phyloP scores from a whole-genome alignment of 1,139 yeast genomes.

The Candida pseudoviswanathii region DNA sequence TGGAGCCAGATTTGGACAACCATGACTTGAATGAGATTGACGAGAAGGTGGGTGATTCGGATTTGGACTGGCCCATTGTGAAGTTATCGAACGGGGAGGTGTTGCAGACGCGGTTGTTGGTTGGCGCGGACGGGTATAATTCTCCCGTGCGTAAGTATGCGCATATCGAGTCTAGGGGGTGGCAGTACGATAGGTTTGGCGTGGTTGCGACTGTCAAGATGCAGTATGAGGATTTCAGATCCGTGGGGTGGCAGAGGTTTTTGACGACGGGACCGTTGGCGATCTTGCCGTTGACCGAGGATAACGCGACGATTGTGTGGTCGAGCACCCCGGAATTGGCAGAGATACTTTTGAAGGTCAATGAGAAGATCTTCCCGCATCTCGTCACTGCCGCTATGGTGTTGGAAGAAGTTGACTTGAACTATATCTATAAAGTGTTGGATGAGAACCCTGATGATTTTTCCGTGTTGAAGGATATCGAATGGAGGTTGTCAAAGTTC shows the following conservation, averaged over 20 bases:
- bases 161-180: constrained; percentile 82
- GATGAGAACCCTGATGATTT: constrained; percentile 44
- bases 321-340: constrained; percentile 81
- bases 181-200: constrained; percentile 88
- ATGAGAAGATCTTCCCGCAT: constrained; percentile 63
- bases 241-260: constrained; percentile 92
- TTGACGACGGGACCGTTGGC: constrained; percentile 94
- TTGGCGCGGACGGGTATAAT: constrained; percentile 96
- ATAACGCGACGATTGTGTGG: constrained; percentile 92
- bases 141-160: constrained; percentile 90
- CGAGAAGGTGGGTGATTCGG: constrained; percentile 25
- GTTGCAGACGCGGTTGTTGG: constrained; percentile 69
- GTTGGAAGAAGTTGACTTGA: constrained; percentile 52
- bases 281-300: constrained; percentile 81
- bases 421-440: constrained; percentile 38
- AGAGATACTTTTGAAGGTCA: constrained; percentile 56
- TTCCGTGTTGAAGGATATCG: constrained; percentile 60
- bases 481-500: constrained; percentile 66
- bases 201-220: constrained; percentile 85
- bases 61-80: constrained; percentile 75
- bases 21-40: constrained; percentile 22
- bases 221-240: constrained; percentile 69
- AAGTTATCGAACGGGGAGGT: constrained; percentile 65
- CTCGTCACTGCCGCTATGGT: constrained; percentile 86
- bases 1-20: constrained; percentile 17